phyloP scores from a whole-genome alignment of 768 basidiomycete species.

The Tephrocybe sp. region DNA sequence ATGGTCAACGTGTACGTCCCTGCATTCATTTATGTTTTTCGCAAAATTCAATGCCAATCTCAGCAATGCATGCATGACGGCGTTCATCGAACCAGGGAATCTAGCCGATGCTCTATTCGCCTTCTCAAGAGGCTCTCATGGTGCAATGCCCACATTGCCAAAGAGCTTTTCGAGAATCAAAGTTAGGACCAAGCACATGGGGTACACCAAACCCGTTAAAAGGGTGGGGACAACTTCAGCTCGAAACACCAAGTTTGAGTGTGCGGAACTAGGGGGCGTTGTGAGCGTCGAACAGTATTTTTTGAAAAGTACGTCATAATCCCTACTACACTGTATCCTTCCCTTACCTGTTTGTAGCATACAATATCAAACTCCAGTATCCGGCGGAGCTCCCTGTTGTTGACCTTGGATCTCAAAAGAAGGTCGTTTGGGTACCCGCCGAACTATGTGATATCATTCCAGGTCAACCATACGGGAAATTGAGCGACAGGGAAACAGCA shows the following conservation, averaged over 20 bases:
- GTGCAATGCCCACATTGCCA: slow-evolving; percentile 43
- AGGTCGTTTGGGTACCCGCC: slow-evolving; percentile 49
- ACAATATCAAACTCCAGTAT: slow-evolving; percentile 46
- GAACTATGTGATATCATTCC: slow-evolving; percentile 67
- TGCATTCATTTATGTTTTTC: neutral
- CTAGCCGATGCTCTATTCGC: slow-evolving; percentile 54
- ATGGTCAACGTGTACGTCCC: slow-evolving; percentile 50
- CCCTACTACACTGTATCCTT: neutral
- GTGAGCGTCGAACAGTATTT: slow-evolving; percentile 68
- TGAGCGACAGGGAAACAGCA: slow-evolving; percentile 58
- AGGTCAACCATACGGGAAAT: slow-evolving; percentile 58
- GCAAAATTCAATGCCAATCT: neutral
- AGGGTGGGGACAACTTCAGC: slow-evolving; percentile 35
- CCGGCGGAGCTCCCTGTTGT: slow-evolving; percentile 50
- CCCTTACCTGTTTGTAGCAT: slow-evolving; percentile 38
- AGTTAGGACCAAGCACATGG: slow-evolving; percentile 54
- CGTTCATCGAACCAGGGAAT: slow-evolving; percentile 57
- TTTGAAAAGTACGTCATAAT: slow-evolving; percentile 44
- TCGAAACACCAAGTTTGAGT: slow-evolving; percentile 40
- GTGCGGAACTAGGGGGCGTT: slow-evolving; percentile 46
- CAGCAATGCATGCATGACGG: slow-evolving; percentile 55
- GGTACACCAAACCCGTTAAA: slow-evolving; percentile 51
- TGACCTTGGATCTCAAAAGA: slow-evolving; percentile 36
- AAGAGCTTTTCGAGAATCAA: slow-evolving; percentile 52
- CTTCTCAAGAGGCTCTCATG: slow-evolving; percentile 41